Evolutionary conservation across 2,329 filamentous ascomycete species (phyloP).

Genomic region (Trichoderma gracile): DNA sequence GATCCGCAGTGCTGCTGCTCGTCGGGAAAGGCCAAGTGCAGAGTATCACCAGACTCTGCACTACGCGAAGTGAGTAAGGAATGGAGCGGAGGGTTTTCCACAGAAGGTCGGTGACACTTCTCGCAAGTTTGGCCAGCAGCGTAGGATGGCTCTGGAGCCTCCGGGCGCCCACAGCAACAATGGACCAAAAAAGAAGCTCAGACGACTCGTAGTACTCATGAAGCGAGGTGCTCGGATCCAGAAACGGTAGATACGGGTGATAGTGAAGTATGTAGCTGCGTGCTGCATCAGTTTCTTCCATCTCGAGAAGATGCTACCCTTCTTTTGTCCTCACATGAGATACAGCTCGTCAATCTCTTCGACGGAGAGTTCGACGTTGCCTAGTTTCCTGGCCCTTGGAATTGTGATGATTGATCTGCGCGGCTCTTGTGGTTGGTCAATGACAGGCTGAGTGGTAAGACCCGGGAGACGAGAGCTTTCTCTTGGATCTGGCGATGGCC

Average conservation of each 20-base stretch:
- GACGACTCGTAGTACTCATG: constrained; percentile 11
- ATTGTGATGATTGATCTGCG: background rate
- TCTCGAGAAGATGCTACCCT: background rate
- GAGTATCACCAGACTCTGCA: constrained; percentile 8
- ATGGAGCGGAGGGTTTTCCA: constrained; percentile 14
- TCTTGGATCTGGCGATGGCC: background rate
- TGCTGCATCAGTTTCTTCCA: background rate
- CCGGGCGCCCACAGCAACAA: constrained; percentile 13
- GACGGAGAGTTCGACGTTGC: constrained; percentile 15
- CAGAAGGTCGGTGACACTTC: constrained; percentile 7
- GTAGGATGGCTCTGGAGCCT: constrained; percentile 11
- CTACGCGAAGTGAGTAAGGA: constrained; percentile 13
- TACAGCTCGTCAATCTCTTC: constrained; percentile 20
- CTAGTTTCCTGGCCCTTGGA: constrained; percentile 4
- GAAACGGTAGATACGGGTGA: constrained; percentile 12
- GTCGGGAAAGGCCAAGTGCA: constrained; percentile 21
- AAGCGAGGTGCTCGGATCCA: constrained; percentile 1
- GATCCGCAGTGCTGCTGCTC: constrained; percentile 18
- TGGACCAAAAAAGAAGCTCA: constrained; percentile 17
- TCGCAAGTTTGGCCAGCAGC: constrained; percentile 12
- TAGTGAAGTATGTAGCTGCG: constrained; percentile 11
- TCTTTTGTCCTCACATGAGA: background rate
- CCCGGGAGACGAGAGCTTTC: constrained; percentile 13
- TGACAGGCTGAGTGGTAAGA: constrained; percentile 11
- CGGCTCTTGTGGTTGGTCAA: constrained; percentile 7